A percentile compares a stretch with the other conserved stretches of the same genome.
Conservation (phyloP, 2,329 filamentous ascomycete species). For the Microcyclospora tardicrescens region DNA sequence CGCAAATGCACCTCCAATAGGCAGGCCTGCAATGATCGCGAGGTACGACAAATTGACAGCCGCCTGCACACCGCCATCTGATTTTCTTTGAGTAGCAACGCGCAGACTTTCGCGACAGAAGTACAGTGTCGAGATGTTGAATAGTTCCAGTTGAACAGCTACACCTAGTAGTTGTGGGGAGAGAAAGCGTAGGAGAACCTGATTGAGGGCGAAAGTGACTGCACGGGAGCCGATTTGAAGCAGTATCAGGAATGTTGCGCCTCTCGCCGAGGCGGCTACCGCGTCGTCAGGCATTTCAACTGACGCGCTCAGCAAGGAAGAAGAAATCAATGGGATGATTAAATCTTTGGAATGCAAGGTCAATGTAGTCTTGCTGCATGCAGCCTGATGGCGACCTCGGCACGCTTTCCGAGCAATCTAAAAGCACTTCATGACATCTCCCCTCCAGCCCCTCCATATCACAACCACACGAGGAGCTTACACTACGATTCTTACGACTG, state of each 20-base stretch:
- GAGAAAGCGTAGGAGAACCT: conserved; percentile 74
- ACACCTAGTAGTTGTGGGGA: conserved; percentile 76
- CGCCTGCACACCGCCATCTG: conserved; percentile 47
- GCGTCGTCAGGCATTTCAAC: conserved; percentile 18
- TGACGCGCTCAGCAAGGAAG: neutral
- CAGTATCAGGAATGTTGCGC: conserved; percentile 73
- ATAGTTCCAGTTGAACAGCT: conserved; percentile 82
- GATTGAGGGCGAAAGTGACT: conserved; percentile 83
- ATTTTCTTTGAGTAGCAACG: conserved; percentile 71
- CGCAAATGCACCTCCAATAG: conserved; percentile 52
- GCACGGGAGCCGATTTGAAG: conserved; percentile 79
- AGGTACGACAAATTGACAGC: conserved; percentile 84
- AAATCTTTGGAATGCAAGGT: no score
- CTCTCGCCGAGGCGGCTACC: conserved; percentile 44
- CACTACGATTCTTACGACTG: no score
- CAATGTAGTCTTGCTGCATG: no score
- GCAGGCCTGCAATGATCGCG: conserved; percentile 43
- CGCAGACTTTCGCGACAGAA: conserved; percentile 86
- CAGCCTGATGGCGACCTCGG: no score
- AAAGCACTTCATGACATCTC: no score
- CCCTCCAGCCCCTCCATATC: no score
- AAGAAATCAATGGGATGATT: no score
- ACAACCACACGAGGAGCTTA: no score
- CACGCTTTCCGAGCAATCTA: no score
- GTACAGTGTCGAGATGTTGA: conserved; percentile 84